Evolutionary conservation across 148 eudicot species (phyloP).

Genomic region (Arbutus unedo): DNA sequence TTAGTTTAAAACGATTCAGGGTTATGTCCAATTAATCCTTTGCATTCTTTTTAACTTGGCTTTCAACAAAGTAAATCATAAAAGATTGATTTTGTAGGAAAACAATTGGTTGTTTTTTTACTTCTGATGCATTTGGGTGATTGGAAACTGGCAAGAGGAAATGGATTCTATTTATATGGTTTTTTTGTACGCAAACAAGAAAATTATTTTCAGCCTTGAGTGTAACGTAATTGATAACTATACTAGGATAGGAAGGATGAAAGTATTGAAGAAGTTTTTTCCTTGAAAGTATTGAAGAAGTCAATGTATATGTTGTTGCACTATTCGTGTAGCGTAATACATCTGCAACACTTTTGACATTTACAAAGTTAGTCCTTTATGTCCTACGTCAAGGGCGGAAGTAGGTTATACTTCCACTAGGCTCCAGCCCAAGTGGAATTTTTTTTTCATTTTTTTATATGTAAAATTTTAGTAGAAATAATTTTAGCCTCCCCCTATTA

Average conservation of each 20-base stretch:
- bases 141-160: background rate
- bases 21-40: background rate
- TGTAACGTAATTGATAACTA: no score
- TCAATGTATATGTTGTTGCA: background rate
- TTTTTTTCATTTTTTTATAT: no score
- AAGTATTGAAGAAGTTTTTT: background rate
- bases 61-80: no score
- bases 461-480: no score
- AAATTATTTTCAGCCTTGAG: no score
- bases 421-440: no score
- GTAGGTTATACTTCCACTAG: no score
- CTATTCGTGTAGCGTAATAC: background rate
- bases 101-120: background rate
- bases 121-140: background rate
- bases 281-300: background rate
- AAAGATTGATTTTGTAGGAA: background rate
- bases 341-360: background rate
- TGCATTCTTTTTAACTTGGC: background rate
- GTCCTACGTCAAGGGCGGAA: no score
- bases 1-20: background rate
- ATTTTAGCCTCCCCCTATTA: no score
- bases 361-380: background rate
- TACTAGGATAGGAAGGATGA: constrained; percentile 1
- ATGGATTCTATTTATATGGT: background rate
- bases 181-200: background rate